Conservation (phyloP, 306 rosid species). For the Cicer chorassanicum region DNA sequence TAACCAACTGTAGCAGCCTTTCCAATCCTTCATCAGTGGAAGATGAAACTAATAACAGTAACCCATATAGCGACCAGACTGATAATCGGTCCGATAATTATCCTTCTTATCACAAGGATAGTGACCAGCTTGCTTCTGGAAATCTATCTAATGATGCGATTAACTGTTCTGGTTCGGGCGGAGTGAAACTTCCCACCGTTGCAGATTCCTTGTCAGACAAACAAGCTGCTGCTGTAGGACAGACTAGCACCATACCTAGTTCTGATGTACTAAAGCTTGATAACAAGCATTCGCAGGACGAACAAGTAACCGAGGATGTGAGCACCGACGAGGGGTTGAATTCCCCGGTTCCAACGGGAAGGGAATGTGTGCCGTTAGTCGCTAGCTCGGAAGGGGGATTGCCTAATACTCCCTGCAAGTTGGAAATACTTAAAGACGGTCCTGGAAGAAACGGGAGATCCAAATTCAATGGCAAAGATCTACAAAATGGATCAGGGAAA, state of each 20-base stretch:
- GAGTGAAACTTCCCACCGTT: conserved; percentile 51
- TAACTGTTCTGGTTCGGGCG: conserved; percentile 51
- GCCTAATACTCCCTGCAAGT: conserved; percentile 85
- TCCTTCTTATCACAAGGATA: conserved; percentile 59
- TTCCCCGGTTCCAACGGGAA: conserved; percentile 61
- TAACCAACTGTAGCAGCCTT: conserved; percentile 85
- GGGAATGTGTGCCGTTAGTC: conserved; percentile 63
- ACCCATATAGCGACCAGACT: conserved; percentile 64
- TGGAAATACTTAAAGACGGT: conserved; percentile 72
- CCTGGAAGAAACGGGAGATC: conserved; percentile 69
- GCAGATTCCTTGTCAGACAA: conserved; percentile 67
- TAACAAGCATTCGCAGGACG: conserved; percentile 55
- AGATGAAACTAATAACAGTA: conserved; percentile 84
- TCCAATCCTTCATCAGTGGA: conserved; percentile 95
- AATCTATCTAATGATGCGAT: conserved; percentile 56
- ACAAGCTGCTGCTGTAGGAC: conserved; percentile 50
- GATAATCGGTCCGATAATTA: conserved; percentile 63
- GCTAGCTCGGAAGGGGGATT: conserved; percentile 68
- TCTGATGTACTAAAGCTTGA: conserved; percentile 56
- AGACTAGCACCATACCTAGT: conserved; percentile 48
- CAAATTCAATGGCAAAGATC: conserved; percentile 68
- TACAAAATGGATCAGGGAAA: conserved; percentile 64
- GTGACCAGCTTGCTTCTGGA: conserved; percentile 52
- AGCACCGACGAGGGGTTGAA: conserved; percentile 65
- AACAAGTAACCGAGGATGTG: conserved; percentile 64